Base-by-base conservation (phyloP, 805 yeast species). In the Candida takata region DNA sequence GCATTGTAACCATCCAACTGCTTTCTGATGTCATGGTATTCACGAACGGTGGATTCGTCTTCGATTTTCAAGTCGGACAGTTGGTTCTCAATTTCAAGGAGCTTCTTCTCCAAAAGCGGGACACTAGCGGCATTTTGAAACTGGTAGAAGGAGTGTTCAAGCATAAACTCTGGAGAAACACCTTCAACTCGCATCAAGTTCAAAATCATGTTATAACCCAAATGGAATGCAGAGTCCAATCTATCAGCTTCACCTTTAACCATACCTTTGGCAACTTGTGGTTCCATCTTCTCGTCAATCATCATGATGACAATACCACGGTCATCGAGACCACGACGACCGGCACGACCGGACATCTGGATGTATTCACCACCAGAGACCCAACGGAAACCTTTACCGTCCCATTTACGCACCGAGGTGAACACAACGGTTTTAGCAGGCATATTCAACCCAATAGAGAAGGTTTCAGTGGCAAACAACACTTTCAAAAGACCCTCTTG, bases 231-330 rank as follows among this genome's bases (percentile, higher is more conserved):
- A 15, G 97, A 90, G 55, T 92, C 97, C 40, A 92, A 71, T 48
- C 98, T 71, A 62, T 92, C 99, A 23, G 98, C 97, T 55, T 87
- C 95, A 55, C 99, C 99, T 60, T 90, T 90, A 16, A 92, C 98
- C 99, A 92, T 92, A 2, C 97, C 97, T 57, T 92, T 92, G 15
- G 98, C 98, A 29, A 92, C 96, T 51, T 88, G 94, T 4, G 99
- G 98, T 59, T 92, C 98, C 99, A 92, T 92, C 55, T 92, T 92
- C 58, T 92, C 97, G 58, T 92, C 97, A 58, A 92, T 87, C 99
- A 92, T 92, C 92, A 92, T 84, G 48, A 92, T 92, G 33, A 92
- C 99, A 60, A 92, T 87, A 65, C 99, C 99, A 60, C 98, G 82
- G 59, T 92, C 98, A 71, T 92, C 99, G 50, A 92, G 73, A 55